Evolutionary conservation across 805 yeast genomes (phyloP), one percentile per base, ranked within the genome.

Genomic region (Saccharomycopsis malanga): DNA sequence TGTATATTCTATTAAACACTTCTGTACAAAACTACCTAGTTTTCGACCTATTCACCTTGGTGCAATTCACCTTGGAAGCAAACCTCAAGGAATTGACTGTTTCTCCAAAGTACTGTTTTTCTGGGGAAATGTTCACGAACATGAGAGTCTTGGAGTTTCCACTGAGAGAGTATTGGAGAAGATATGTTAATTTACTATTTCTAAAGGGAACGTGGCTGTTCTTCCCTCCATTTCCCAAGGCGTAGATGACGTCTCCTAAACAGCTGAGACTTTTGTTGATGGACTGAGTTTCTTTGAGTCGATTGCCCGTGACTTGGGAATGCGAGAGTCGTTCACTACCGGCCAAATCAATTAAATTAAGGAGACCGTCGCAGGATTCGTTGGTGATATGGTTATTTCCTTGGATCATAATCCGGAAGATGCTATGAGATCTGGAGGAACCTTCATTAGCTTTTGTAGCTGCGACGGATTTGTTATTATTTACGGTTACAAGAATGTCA

Each of bases 401-500:
- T 2, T 60, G 48, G 12, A 91, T 65, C 15, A 71, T 65, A 2
- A 93, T 67, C 9, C 77, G 79, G 56, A 86, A 88, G 0, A 91
- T 81, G 3, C 86, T 81, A 61, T 91, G 98, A 0, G 98, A 91
- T 57, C 98, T 73, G 0, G 98, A 91, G 1, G 97, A 89, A 34
- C 83, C 74, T 45, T 80, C 84, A 59, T 91, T 91, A 0, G 87
- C 76, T 48, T 71, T 75, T 0, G 98, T 93, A 0, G 87, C 72
- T 0, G 95, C 96, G 0, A 91, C 85, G 0, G 86, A 72, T 44
- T 97, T 70, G 51, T 79, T 78, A 22, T 61, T 68, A 37, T 70
- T 67, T 0, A 95, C 94, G 35, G 57, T 70, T 12, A 61, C 61
- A 34, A 93, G 62, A 0, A 84, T 55, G 0, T 57, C 53, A 3